Conservation (phyloP, 2,329 filamentous ascomycete species). For the Fusarium subtropicale region DNA sequence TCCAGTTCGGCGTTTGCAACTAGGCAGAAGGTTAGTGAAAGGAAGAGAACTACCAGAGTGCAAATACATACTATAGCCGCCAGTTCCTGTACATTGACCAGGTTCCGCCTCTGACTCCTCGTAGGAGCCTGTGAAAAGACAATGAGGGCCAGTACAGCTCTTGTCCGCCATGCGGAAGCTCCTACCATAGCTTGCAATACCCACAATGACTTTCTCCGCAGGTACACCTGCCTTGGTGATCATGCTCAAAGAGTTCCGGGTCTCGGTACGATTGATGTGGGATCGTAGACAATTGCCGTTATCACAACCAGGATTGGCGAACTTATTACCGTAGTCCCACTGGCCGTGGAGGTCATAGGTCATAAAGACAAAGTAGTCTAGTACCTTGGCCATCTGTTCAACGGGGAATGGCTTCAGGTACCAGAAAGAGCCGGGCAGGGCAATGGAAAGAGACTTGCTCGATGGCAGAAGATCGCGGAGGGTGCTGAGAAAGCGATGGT, state of each 20-base stretch:
- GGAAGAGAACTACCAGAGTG: not conserved
- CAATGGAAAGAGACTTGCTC: conserved; percentile 48
- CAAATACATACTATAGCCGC: conserved; percentile 43
- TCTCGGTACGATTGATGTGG: conserved; percentile 54
- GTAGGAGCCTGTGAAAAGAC: conserved; percentile 41
- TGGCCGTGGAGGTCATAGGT: conserved; percentile 53
- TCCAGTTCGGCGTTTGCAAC: conserved; percentile 43
- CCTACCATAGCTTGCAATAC: conserved; percentile 50
- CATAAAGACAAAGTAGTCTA: conserved; percentile 54
- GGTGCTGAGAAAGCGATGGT: conserved; percentile 25
- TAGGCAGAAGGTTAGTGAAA: not conserved
- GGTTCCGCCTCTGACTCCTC: not conserved
- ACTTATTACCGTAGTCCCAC: conserved; percentile 50
- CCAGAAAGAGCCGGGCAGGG: conserved; percentile 51
- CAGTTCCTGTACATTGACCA: conserved; percentile 32
- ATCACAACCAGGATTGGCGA: conserved; percentile 40
- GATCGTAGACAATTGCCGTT: conserved; percentile 52
- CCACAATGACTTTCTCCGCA: conserved; percentile 49
- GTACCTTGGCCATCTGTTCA: conserved; percentile 35
- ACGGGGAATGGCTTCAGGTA: conserved; percentile 51
- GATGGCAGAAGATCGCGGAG: conserved; percentile 9
- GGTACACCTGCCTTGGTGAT: conserved; percentile 52
- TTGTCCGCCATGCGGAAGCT: conserved; percentile 50
- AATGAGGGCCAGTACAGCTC: conserved; percentile 46
- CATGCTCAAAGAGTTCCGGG: conserved; percentile 49